These are phyloP conservation scores for Immersiporthe knoxdaviesiana DNA, from an alignment of 2,329 filamentous ascomycete genomes.

Conservation along the genomic window DNA sequence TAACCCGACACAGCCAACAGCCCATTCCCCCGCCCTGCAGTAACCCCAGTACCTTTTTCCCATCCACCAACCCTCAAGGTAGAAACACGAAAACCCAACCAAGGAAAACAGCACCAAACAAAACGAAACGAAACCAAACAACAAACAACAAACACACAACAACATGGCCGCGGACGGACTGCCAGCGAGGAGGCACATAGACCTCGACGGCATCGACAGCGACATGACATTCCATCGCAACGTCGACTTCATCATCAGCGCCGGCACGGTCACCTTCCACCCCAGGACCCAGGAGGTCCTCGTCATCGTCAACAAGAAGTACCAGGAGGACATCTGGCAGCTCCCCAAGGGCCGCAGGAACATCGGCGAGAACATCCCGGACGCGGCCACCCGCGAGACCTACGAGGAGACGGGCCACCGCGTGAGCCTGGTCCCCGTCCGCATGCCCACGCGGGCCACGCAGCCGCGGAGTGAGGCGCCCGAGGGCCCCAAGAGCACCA, in stretches of 20 bases:
- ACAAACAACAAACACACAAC: not conserved
- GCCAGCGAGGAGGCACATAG: slow-evolving; percentile 23
- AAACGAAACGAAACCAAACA: not conserved
- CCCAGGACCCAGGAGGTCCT: slow-evolving; percentile 42
- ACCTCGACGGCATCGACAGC: slow-evolving; percentile 37
- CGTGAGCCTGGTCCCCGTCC: slow-evolving; percentile 44
- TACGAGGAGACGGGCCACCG: slow-evolving; percentile 52
- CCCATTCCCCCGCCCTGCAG: not conserved
- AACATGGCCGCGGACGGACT: not conserved
- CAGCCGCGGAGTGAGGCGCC: slow-evolving; percentile 19
- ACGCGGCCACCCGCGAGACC: slow-evolving; percentile 50
- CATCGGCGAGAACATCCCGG: slow-evolving; percentile 47
- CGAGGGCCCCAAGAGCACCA: slow-evolving; percentile 13
- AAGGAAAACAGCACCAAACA: not conserved
- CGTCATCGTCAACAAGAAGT: slow-evolving; percentile 47
- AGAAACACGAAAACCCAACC: not conserved
- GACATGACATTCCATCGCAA: slow-evolving; percentile 46
- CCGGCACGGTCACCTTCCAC: slow-evolving; percentile 51
- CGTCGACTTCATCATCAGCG: slow-evolving; percentile 48
- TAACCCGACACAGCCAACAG: not conserved
- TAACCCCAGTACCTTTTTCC: not conserved
- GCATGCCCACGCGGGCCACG: slow-evolving; percentile 49
- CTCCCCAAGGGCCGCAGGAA: slow-evolving; percentile 55
- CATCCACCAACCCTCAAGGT: not conserved
- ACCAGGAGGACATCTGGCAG: slow-evolving; percentile 45